These are phyloP conservation scores for Tardiomyces digboiensis DNA, from an alignment of 1,139 yeast species.

Conservation along the genomic window DNA sequence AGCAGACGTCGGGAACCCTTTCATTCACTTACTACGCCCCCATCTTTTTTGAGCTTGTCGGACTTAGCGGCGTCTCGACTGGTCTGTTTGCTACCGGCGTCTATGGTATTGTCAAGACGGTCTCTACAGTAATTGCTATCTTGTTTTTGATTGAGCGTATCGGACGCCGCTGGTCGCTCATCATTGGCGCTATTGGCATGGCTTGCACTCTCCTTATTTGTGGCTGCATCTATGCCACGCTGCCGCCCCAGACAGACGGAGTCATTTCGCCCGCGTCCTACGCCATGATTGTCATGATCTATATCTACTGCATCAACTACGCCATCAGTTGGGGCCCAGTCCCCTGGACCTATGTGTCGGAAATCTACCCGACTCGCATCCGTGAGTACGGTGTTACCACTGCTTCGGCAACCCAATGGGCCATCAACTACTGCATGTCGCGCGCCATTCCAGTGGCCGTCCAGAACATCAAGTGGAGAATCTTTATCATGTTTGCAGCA, in stretches of 20 bases:
- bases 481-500: constrained; percentile 11
- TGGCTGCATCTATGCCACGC: constrained; percentile 31
- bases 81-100: constrained; percentile 42
- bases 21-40: constrained; percentile 15
- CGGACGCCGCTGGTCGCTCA: constrained; percentile 37
- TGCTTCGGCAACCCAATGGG: constrained; percentile 44
- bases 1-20: constrained; percentile 13
- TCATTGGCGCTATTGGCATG: constrained; percentile 35
- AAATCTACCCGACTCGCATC: constrained; percentile 38
- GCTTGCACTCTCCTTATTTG: constrained; percentile 39
- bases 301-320: constrained; percentile 14
- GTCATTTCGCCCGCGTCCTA: constrained; percentile 30
- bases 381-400: constrained; percentile 43
- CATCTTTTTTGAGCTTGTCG: constrained; percentile 9
- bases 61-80: constrained; percentile 27
- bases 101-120: constrained; percentile 40
- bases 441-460: constrained; percentile 7
- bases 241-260: constrained; percentile 16
- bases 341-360: constrained; percentile 38
- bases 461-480: constrained; percentile 3
- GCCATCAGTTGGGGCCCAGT: constrained; percentile 31
- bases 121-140: constrained; percentile 36
- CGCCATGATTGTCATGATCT: constrained; percentile 39
- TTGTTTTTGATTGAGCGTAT: constrained; percentile 36
- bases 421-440: constrained; percentile 25